A percentile compares a stretch with the other conserved stretches of the same genome.
Conservation (phyloP, 768 basidiomycete species). For the Lentinus brumalis region DNA sequence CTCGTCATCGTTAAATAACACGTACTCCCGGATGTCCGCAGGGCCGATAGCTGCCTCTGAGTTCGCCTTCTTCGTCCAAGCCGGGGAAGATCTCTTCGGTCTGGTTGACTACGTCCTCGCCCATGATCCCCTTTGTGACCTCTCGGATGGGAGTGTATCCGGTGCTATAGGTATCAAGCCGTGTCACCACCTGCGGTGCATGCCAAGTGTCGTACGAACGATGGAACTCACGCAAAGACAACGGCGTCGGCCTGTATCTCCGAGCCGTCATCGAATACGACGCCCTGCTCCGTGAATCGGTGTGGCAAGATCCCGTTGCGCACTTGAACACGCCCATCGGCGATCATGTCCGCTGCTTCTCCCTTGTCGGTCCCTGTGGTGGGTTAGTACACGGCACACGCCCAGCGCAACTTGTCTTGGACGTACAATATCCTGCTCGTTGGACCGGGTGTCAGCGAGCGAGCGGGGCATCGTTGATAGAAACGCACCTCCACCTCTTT, state of each 20-base stretch:
- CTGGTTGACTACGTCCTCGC: conserved; percentile 36
- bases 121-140: conserved; percentile 35
- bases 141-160: conserved; percentile 38
- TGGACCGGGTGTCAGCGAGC: not conserved
- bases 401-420: not conserved
- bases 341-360: conserved; percentile 46
- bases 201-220: too few relatives aligned
- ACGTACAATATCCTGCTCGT: conserved; percentile 13
- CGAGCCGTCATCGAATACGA: conserved; percentile 26
- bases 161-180: conserved; percentile 21
- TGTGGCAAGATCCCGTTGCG: conserved; percentile 37
- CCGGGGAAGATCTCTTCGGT: conserved; percentile 38
- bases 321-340: conserved; percentile 52
- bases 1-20: not conserved
- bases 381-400: not conserved
- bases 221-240: conserved; percentile 28
- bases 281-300: conserved; percentile 29
- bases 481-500: conserved; percentile 34
- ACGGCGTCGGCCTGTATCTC: conserved; percentile 30
- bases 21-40: conserved; percentile 45
- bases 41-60: conserved; percentile 39
- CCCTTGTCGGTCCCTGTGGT: conserved; percentile 32
- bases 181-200: too few relatives aligned
- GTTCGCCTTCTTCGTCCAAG: conserved; percentile 45
- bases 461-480: not conserved